Conservation (phyloP, 2,329 filamentous ascomycete species). For the Paraconiothyrium sp. region DNA sequence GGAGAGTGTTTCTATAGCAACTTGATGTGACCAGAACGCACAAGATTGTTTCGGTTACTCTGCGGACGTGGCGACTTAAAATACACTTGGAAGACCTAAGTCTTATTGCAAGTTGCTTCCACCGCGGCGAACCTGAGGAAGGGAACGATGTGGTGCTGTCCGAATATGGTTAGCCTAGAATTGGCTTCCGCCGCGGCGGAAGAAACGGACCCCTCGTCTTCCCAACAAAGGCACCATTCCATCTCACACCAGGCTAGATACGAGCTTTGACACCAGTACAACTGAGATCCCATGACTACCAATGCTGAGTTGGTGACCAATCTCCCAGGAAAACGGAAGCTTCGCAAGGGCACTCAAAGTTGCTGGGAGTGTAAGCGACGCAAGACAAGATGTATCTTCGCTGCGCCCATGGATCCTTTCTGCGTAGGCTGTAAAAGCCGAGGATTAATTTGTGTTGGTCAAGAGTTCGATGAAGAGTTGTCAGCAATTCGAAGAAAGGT, state of each 20-base stretch:
- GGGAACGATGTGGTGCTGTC: neutral
- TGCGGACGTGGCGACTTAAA: neutral
- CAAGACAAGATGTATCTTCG: slow-evolving; percentile 36
- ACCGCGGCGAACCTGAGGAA: slow-evolving; percentile 3
- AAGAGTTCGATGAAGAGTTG: slow-evolving; percentile 27
- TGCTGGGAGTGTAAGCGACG: slow-evolving; percentile 51
- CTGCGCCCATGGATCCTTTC: neutral
- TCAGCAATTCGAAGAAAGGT: neutral
- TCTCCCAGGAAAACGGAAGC: slow-evolving; percentile 30
- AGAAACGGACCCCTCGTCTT: neutral
- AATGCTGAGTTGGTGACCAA: neutral
- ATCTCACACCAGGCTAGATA: neutral
- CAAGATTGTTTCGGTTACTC: neutral
- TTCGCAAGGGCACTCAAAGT: slow-evolving; percentile 51
- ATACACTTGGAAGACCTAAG: neutral
- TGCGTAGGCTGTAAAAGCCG: slow-evolving; percentile 26
- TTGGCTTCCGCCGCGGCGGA: slow-evolving; percentile 6
- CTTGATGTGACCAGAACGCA: too few relatives aligned
- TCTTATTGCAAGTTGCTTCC: neutral
- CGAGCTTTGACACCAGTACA: too few relatives aligned
- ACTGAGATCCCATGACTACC: neutral
- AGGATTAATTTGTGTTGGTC: slow-evolving; percentile 23
- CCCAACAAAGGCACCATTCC: neutral
- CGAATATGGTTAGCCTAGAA: neutral
- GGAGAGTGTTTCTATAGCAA: too few relatives aligned